Conservation (phyloP, 2,329 filamentous ascomycete species). For the Scolecobasidium constrictum region DNA sequence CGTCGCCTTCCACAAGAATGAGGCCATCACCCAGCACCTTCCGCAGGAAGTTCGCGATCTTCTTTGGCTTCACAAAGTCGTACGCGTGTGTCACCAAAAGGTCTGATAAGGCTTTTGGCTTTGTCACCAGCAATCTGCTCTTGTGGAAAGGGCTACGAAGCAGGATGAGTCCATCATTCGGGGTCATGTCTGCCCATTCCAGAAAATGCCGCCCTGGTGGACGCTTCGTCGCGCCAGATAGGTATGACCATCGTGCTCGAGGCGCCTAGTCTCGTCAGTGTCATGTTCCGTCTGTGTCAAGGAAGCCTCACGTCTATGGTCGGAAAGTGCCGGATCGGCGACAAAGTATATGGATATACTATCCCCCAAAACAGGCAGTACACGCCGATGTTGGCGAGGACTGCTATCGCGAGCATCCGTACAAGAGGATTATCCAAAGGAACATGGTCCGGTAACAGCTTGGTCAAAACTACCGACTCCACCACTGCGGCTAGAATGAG, state of each 20-base stretch:
- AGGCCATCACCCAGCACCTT: conserved; percentile 40
- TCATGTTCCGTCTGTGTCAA: background rate
- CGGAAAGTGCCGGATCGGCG: conserved; percentile 28
- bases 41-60: conserved; percentile 32
- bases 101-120: conserved; percentile 34
- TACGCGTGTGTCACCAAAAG: conserved; percentile 42
- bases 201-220: conserved; percentile 23
- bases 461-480: background rate
- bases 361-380: conserved; percentile 5
- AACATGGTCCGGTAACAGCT: background rate
- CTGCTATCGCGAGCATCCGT: background rate
- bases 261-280: conserved; percentile 16
- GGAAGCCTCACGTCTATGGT: conserved; percentile 14
- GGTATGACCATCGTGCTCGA: conserved; percentile 24
- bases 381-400: background rate
- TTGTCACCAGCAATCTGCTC: conserved; percentile 26
- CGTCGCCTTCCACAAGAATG: conserved; percentile 38
- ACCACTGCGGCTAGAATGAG: background rate
- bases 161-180: conserved; percentile 30
- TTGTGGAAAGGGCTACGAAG: conserved; percentile 27
- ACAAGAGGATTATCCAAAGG: background rate
- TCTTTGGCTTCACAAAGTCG: conserved; percentile 42
- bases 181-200: conserved; percentile 24
- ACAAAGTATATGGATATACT: conserved; percentile 14
- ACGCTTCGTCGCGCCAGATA: conserved; percentile 14